phyloP scores from a whole-genome alignment of 2,329 filamentous ascomycete species.

The Hypomyces perniciosus region DNA sequence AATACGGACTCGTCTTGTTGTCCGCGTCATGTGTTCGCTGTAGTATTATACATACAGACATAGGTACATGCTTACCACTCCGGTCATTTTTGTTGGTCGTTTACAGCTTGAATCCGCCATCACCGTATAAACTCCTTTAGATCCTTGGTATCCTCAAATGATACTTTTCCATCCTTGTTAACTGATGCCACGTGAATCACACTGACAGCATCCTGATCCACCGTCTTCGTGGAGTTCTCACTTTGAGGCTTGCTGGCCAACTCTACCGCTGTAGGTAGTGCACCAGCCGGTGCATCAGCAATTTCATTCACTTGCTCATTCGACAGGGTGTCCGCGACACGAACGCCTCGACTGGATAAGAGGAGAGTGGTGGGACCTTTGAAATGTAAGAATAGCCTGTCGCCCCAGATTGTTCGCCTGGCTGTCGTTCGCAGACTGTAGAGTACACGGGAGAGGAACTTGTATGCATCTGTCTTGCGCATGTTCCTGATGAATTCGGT shows the following conservation, averaged over 20 bases:
- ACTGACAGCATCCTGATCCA: conserved; percentile 30
- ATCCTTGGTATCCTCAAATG: conserved; percentile 55
- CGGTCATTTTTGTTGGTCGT: conserved; percentile 1
- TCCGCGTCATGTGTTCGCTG: neutral
- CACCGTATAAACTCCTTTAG: conserved; percentile 50
- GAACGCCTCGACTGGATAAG: conserved; percentile 78
- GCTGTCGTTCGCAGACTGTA: conserved; percentile 70
- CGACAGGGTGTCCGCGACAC: conserved; percentile 71
- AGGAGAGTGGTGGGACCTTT: conserved; percentile 79
- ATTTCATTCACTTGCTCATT: conserved; percentile 82
- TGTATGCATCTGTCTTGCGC: conserved; percentile 67
- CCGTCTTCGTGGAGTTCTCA: conserved; percentile 4
- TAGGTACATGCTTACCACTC: neutral
- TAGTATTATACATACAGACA: neutral
- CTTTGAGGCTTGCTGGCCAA: conserved; percentile 30
- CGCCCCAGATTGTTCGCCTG: conserved; percentile 84
- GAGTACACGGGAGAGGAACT: conserved; percentile 55
- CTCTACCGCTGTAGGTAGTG: conserved; percentile 54
- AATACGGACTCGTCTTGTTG: too few relatives aligned
- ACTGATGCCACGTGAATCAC: conserved; percentile 52
- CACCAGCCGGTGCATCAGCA: conserved; percentile 72
- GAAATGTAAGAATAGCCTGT: conserved; percentile 87
- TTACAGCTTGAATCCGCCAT: conserved; percentile 1
- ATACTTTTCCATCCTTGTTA: conserved; percentile 58
- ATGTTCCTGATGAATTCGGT: conserved; percentile 68